Conservation (phyloP, 345 rosid species). For the Lumnitzera littorea region DNA sequence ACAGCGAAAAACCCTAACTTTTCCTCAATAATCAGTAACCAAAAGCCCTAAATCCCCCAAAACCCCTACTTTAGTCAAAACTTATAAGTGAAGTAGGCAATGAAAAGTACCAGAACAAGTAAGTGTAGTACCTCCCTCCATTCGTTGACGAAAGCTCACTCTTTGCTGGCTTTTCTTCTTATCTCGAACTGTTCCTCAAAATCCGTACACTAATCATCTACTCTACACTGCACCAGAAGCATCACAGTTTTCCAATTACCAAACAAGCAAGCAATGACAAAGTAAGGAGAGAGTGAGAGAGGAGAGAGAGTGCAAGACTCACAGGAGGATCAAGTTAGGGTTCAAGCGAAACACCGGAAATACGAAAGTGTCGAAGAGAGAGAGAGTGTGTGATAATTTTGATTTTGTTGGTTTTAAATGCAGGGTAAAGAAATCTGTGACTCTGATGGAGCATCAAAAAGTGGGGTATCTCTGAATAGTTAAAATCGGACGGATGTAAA, state of each 20-base stretch:
- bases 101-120: constrained; percentile 76
- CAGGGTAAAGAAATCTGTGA: constrained; percentile 12
- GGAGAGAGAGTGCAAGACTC: constrained; percentile 19
- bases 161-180: constrained; percentile 53
- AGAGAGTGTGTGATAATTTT: constrained; percentile 16
- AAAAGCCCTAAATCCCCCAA: not conserved
- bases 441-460: constrained; percentile 15
- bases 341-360: constrained; percentile 43
- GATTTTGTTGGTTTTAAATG: constrained; percentile 5
- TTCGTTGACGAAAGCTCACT: constrained; percentile 62
- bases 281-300: constrained; percentile 1
- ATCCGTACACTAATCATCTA: constrained; percentile 11
- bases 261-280: not conserved
- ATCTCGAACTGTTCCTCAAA: constrained; percentile 48
- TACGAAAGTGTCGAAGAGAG: constrained; percentile 7
- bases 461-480: constrained; percentile 13
- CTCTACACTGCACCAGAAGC: constrained; percentile 3
- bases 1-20: too few relatives aligned
- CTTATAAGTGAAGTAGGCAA: constrained; percentile 19
- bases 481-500: constrained; percentile 21
- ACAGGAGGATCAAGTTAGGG: constrained; percentile 56
- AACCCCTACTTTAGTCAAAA: not conserved
- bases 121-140: constrained; percentile 98
- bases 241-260: not conserved
- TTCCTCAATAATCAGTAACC: too few relatives aligned